These are phyloP conservation scores for Fusarium abutilonis DNA, from an alignment of 2,329 filamentous ascomycete genomes.

Conservation along the genomic window DNA sequence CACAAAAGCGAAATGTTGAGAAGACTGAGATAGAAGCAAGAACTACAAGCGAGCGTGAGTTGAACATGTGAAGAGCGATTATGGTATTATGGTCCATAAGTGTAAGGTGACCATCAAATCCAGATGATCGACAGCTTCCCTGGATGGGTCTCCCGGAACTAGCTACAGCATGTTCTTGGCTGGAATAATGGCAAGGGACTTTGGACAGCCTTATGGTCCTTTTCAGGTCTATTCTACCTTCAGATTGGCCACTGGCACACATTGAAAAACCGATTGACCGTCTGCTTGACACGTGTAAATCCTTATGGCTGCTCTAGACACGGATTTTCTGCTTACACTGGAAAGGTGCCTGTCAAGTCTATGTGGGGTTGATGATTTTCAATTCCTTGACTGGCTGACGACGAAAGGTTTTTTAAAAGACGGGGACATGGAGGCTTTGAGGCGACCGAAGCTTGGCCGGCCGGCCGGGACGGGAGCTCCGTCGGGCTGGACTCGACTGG, in stretches of 20 bases:
- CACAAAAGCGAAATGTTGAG: neutral
- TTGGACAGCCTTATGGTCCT: conserved; percentile 11
- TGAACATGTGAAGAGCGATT: neutral
- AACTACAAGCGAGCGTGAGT: neutral
- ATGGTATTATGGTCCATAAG: too few species aligned
- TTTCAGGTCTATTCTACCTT: too few species aligned
- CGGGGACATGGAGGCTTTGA: conserved; percentile 15
- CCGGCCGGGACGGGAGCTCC: conserved; percentile 18
- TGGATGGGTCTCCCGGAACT: conserved; percentile 7
- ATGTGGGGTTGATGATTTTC: conserved; percentile 3
- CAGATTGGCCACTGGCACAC: conserved; percentile 28
- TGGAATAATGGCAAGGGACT: conserved; percentile 20
- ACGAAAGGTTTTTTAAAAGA: conserved; percentile 10
- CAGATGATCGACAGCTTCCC: conserved; percentile 1
- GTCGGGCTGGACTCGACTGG: conserved; percentile 10
- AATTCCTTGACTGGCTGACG: neutral
- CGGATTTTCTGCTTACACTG: conserved; percentile 8
- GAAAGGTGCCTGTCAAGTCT: neutral
- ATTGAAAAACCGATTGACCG: neutral
- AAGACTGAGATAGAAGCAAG: neutral
- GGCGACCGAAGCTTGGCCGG: conserved; percentile 35
- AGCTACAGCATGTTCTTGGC: conserved; percentile 18
- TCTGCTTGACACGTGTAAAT: conserved; percentile 9
- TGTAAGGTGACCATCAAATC: neutral
- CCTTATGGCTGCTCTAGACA: conserved; percentile 2